Evolutionary conservation across 2,329 filamentous ascomycete genomes (phyloP), one percentile per base, ranked within the genome.

Genomic region (Calonectria leucothoes): DNA sequence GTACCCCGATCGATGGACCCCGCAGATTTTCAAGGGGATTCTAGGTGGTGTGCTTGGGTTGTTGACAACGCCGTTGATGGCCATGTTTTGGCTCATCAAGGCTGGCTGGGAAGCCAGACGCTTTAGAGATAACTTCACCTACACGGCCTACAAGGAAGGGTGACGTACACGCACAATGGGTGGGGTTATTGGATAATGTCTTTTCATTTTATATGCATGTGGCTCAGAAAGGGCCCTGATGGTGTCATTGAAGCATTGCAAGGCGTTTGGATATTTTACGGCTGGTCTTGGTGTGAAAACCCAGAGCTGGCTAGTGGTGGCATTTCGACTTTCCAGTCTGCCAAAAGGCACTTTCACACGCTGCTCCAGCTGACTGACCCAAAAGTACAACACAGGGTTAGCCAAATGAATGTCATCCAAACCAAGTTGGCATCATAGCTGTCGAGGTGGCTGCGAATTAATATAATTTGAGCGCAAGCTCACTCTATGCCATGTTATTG

Each of bases 1-100:
- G 17, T 90, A 85, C 66, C 65, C 80, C 25, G 77, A 80, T 20
- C 79, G 79, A 33, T 90, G 88, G 88, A 81, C 82, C 65, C 88
- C 88, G 11, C 82, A 88, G 74, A 76, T 87, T 29, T 90, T 89
- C 82, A 90, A 90, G 82, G 81, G 85, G 11, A 78, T 89, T 23
- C 83, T 88, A 37, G 88, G 88, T 10, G 88, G 84, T 7, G 73
- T 87, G 42, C 81, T 89, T 35, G 87, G 85, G 7, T 74, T 89
- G 52, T 65, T 89, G 39, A 86, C 85, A 42, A 88, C 88, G 57
- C 89, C 89, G 1, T 73, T 83, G 10, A 87, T 89, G 82, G 86
- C 86, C 42, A 76, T 84, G 29, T 88, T 89, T 72, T 90, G 89
- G 89, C 81, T 90, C 27, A 80, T 86, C 51, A 84, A 87, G 69